A percentile compares a stretch with the other conserved stretches of the same genome.
Conservation (phyloP, 306 rosid genomes). For the Arachis stenosperma region DNA sequence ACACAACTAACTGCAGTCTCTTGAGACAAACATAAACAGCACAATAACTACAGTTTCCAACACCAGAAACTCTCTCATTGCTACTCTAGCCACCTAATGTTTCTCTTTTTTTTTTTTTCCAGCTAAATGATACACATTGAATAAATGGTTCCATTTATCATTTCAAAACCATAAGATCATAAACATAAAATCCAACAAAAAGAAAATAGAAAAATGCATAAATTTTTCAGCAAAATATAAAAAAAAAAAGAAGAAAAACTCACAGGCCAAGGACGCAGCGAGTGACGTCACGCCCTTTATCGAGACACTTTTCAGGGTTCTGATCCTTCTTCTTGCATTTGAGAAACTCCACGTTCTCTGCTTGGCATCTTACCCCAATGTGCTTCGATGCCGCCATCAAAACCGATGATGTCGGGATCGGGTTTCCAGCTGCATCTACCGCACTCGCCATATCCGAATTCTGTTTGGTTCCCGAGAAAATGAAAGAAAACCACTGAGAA, state of each 20-base stretch:
- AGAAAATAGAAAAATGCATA: not conserved
- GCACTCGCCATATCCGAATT: slow-evolving; percentile 67
- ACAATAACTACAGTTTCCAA: not conserved
- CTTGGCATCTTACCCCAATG: slow-evolving; percentile 66
- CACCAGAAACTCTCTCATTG: slow-evolving; percentile 12
- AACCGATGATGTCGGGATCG: slow-evolving; percentile 91
- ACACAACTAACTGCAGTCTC: not conserved
- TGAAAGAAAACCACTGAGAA: slow-evolving; percentile 4
- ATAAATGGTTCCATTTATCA: not conserved
- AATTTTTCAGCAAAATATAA: not conserved
- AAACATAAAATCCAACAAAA: not conserved
- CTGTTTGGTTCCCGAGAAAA: slow-evolving; percentile 38
- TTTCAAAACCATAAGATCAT: not conserved
- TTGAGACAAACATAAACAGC: not conserved
- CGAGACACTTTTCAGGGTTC: slow-evolving; percentile 92
- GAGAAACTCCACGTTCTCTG: slow-evolving; percentile 82
- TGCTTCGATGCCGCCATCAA: slow-evolving; percentile 92
- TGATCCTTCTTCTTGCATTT: slow-evolving; percentile 91
- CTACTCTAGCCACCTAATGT: not conserved
- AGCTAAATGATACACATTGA: slow-evolving; percentile 6
- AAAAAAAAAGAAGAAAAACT: slow-evolving; percentile 13
- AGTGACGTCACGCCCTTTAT: slow-evolving; percentile 85
- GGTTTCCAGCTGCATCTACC: slow-evolving; percentile 80
- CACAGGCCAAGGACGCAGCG: slow-evolving; percentile 92
- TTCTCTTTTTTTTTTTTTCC: not conserved